Percentiles rank a stretch among this genome's conserved stretches.
These are phyloP conservation scores for Aphanocladium album DNA, from an alignment of 2,329 filamentous ascomycete genomes.

Conservation along the genomic window DNA sequence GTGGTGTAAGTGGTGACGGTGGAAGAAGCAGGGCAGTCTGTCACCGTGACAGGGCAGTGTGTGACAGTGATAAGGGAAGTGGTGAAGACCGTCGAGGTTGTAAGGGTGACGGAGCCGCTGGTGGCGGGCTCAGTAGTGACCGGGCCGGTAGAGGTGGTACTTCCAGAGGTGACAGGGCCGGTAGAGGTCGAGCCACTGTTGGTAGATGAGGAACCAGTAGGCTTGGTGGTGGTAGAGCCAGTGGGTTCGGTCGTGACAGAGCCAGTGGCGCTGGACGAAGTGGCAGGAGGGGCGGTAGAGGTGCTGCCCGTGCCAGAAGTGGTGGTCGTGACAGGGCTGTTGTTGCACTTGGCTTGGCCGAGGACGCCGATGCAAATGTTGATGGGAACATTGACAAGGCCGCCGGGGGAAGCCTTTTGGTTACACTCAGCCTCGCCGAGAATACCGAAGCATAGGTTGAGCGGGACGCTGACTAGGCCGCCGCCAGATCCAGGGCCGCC, in stretches of 20 bases:
- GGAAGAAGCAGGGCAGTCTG: conserved; percentile 1
- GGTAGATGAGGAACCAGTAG: background rate
- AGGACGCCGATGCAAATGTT: background rate
- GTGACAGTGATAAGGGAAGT: background rate
- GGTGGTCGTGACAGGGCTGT: background rate
- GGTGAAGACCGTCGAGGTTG: background rate
- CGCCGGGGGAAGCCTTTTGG: background rate
- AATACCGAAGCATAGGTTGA: background rate
- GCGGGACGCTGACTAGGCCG: background rate
- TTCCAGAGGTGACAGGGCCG: background rate
- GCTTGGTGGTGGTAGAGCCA: background rate
- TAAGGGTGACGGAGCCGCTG: background rate
- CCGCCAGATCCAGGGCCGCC: background rate
- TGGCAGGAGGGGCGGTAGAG: background rate
- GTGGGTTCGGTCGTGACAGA: background rate
- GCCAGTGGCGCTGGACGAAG: background rate
- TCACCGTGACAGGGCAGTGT: background rate
- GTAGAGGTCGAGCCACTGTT: background rate
- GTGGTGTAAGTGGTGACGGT: background rate
- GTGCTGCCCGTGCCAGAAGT: background rate
- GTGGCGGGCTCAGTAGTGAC: background rate
- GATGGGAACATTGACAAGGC: background rate
- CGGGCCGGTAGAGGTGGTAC: background rate
- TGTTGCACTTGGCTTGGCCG: conserved; percentile 5
- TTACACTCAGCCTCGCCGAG: background rate